Evolutionary conservation across 177 flowering plant species (phyloP).

Genomic region (Vitis hybrid): DNA sequence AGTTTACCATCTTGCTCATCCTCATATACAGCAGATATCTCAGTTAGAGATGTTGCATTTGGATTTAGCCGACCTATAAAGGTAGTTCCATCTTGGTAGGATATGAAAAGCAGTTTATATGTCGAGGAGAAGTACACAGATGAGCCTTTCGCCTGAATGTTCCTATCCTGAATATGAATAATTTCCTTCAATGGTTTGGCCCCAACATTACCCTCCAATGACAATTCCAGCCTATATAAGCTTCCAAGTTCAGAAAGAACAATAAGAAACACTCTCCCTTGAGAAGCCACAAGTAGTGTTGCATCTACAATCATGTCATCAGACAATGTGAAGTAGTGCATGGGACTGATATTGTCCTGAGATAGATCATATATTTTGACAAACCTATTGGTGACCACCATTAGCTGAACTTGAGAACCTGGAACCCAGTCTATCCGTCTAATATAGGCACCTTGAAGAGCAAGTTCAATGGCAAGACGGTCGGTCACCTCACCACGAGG

Average conservation of each 20-base stretch:
- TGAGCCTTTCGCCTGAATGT: slow-evolving; percentile 56
- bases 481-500: slow-evolving; percentile 98
- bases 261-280: slow-evolving; percentile 69
- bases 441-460: slow-evolving; percentile 92
- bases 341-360: slow-evolving; percentile 90
- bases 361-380: slow-evolving; percentile 96
- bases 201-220: slow-evolving; percentile 67
- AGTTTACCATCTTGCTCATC: slow-evolving; percentile 72
- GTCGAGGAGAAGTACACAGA: slow-evolving; percentile 78
- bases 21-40: slow-evolving; percentile 73
- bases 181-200: slow-evolving; percentile 68
- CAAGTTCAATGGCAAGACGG: slow-evolving; percentile 95
- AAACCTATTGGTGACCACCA: slow-evolving; percentile 94
- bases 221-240: slow-evolving; percentile 76
- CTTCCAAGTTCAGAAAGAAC: slow-evolving; percentile 82
- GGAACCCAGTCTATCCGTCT: slow-evolving; percentile 95
- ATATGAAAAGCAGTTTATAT: slow-evolving; percentile 67
- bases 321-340: slow-evolving; percentile 86
- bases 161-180: slow-evolving; percentile 51
- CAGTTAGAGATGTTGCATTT: slow-evolving; percentile 60
- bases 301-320: slow-evolving; percentile 91
- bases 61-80: slow-evolving; percentile 67
- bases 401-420: slow-evolving; percentile 92
- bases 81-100: slow-evolving; percentile 89
- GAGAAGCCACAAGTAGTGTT: slow-evolving; percentile 64